These are phyloP conservation scores for Entoloma clypeatum DNA, from an alignment of 1,284 basidiomycete genomes.

Conservation along the genomic window DNA sequence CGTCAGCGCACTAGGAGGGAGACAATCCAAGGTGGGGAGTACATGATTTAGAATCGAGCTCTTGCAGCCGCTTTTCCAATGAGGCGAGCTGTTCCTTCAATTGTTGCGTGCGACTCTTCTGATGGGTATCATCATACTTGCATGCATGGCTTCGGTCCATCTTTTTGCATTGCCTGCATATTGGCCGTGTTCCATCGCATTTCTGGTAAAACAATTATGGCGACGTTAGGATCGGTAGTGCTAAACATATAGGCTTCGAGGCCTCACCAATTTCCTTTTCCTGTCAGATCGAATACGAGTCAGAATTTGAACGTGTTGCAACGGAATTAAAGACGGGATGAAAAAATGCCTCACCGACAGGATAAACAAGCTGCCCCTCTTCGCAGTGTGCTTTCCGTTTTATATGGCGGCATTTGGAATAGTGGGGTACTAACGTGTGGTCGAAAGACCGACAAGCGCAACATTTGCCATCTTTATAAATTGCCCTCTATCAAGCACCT, in stretches of 20 bases:
- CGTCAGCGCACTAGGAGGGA: no score
- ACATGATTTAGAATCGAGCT: constrained; percentile 40
- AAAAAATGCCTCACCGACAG: constrained; percentile 40
- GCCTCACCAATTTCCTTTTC: constrained; percentile 55
- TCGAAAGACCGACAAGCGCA: no score
- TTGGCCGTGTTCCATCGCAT: constrained; percentile 57
- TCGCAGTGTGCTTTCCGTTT: constrained; percentile 39
- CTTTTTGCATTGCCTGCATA: constrained; percentile 54
- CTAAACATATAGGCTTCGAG: background rate
- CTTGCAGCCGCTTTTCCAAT: constrained; percentile 50
- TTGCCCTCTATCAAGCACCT: no score
- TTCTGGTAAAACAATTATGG: constrained; percentile 34
- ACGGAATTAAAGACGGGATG: no score
- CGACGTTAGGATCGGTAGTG: constrained; percentile 1
- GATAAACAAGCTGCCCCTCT: constrained; percentile 57
- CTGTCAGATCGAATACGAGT: constrained; percentile 24
- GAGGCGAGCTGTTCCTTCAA: constrained; percentile 53
- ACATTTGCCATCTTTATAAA: no score
- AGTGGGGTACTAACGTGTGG: no score
- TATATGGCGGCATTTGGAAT: constrained; percentile 25
- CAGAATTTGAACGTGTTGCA: no score
- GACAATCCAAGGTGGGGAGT: constrained; percentile 10
- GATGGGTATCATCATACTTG: constrained; percentile 58
- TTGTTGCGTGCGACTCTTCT: constrained; percentile 58
- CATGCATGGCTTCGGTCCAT: constrained; percentile 52